These are phyloP conservation scores for Austroboletus niveus DNA, from an alignment of 1,284 basidiomycete genomes.

Conservation along the genomic window DNA sequence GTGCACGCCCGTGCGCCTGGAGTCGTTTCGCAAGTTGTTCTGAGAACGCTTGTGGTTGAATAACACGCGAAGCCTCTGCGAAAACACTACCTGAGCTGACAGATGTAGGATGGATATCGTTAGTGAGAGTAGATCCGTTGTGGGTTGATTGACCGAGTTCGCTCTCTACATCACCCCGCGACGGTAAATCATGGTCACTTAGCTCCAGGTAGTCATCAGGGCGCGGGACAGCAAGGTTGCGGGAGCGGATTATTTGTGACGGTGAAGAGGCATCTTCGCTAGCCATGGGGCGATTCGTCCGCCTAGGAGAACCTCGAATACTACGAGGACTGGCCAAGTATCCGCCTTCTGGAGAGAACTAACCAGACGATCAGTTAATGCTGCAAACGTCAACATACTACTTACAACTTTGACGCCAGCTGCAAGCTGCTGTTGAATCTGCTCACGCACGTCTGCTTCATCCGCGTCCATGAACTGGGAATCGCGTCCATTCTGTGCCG, in stretches of 20 bases:
- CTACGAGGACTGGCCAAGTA: slow-evolving; percentile 63
- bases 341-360: slow-evolving; percentile 49
- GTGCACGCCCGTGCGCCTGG: slow-evolving; percentile 29
- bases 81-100: slow-evolving; percentile 46
- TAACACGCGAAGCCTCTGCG: slow-evolving; percentile 31
- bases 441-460: slow-evolving; percentile 80
- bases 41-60: slow-evolving; percentile 49
- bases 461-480: slow-evolving; percentile 93
- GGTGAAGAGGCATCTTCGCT: slow-evolving; percentile 38
- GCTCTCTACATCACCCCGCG: slow-evolving; percentile 49
- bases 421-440: slow-evolving; percentile 79
- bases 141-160: slow-evolving; percentile 54
- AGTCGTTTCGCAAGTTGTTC: slow-evolving; percentile 58
- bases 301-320: slow-evolving; percentile 62
- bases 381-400: slow-evolving; percentile 4
- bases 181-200: slow-evolving; percentile 38
- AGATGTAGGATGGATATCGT: slow-evolving; percentile 56
- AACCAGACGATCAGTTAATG: slow-evolving; percentile 32
- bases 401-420: slow-evolving; percentile 71
- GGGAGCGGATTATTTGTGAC: slow-evolving; percentile 37
- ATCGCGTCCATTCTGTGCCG: slow-evolving; percentile 49
- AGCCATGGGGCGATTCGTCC: slow-evolving; percentile 38
- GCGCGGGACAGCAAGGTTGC: slow-evolving; percentile 44
- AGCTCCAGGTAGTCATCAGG: slow-evolving; percentile 43
- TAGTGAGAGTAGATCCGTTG: slow-evolving; percentile 41